Base-by-base conservation (phyloP, 2,329 filamentous ascomycete genomes). In the Colletotrichum sojae region DNA sequence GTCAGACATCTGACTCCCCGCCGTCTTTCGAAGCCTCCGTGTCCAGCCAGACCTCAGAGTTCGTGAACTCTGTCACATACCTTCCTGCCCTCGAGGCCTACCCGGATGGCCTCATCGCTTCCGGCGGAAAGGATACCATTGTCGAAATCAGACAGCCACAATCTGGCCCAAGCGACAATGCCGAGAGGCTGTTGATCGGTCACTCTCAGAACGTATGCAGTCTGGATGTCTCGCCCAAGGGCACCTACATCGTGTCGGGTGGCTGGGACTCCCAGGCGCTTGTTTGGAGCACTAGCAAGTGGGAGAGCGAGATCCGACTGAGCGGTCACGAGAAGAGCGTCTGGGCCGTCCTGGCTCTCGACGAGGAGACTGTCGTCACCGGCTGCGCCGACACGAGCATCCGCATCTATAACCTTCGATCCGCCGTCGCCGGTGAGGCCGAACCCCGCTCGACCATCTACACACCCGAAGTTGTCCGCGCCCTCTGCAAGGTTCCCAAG, bases 201-300 rank as follows among this genome's bases (percentile, higher is more conserved):
- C 96, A 99, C 78, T 87, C 89, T 20, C 89, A 92, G 78, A 98
- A 98, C 75, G 90, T 99, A 53, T 98, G 95, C 78, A 88, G 95
- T 9, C 82, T 99, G 52, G 94, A 97, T 75, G 91, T 94, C 16
- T 91, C 91, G 58, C 88, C 91, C 1, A 88, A 90, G 68, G 92
- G 91, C 2, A 88, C 83, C 53, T 93, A 90, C 78, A 86, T 98
- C 48, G 91, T 98, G 54, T 98, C 95, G 73, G 96, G 95, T 39
- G 93, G 95, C 75, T 99, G 96, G 96, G 96, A 99, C 80, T 89
- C 89, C 36, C 92, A 94, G 72, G 95, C 94, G 31, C 91, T 94
- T 63, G 83, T 98, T 60, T 99, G 96, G 96, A 88, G 86, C 71
- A 84, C 96, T n/a, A 89, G 89, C 48, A 94, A 92, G 73, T 98